Evolutionary conservation across 1,139 yeast genomes (phyloP).

Genomic region (Hansenula lynferdii): DNA sequence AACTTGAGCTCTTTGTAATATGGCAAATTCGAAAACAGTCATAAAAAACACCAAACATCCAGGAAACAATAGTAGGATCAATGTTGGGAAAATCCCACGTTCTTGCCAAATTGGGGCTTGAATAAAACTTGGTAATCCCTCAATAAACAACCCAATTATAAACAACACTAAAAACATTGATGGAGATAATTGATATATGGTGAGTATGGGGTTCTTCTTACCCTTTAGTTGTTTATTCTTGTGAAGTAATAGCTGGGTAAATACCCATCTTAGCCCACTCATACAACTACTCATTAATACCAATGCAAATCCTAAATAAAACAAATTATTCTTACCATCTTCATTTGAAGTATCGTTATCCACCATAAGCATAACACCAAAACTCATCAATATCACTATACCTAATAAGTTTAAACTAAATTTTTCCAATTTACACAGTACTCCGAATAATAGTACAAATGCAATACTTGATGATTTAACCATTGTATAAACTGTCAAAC

Average conservation of each 20-base stretch:
- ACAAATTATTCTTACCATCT: constrained; percentile 16
- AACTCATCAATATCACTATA: constrained; percentile 73
- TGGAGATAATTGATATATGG: constrained; percentile 82
- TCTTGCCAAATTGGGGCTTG: constrained; percentile 58
- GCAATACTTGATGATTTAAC: constrained; percentile 81
- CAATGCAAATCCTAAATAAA: constrained; percentile 56
- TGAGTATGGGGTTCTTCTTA: constrained; percentile 65
- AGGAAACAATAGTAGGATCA: constrained; percentile 63
- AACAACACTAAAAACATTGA: constrained; percentile 67
- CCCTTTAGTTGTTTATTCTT: constrained; percentile 41
- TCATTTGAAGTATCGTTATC: constrained; percentile 28
- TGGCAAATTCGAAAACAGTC: constrained; percentile 86
- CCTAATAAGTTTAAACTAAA: constrained; percentile 60
- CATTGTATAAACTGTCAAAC: constrained; percentile 89
- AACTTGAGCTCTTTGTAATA: constrained; percentile 78
- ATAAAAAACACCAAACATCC: constrained; percentile 85
- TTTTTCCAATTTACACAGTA: constrained; percentile 69
- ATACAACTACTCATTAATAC: constrained; percentile 76
- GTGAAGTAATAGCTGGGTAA: constrained; percentile 77
- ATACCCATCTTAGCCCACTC: constrained; percentile 93
- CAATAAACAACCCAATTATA: constrained; percentile 55
- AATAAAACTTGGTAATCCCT: constrained; percentile 55
- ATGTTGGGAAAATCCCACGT: constrained; percentile 50
- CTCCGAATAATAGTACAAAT: constrained; percentile 84
- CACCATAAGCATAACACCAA: constrained; percentile 87